phyloP scores from a whole-genome alignment of 352 stramenopile genomes.

The Hyaloperonospora brassicae region DNA sequence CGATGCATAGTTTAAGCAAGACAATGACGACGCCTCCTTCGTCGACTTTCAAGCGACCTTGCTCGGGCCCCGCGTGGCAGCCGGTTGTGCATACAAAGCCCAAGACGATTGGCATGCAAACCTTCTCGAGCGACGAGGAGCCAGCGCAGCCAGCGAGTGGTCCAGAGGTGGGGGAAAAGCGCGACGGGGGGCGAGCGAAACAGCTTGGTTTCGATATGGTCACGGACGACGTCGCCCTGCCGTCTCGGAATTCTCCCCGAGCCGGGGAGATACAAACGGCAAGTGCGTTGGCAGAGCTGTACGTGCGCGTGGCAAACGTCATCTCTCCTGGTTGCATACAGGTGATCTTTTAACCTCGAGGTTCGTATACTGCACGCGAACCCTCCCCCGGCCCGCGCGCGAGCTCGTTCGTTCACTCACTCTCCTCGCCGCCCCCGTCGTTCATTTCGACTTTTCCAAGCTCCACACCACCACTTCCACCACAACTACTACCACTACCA shows the following conservation, averaged over 20 bases:
- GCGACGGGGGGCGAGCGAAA: conserved; percentile 18
- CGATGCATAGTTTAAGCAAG: conserved; percentile 29
- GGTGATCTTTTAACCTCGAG: conserved; percentile 29
- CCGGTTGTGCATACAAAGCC: conserved; percentile 21
- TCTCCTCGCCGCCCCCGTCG: background rate
- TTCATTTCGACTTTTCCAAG: conserved; percentile 45
- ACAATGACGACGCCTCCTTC: conserved; percentile 20
- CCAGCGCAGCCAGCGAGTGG: conserved; percentile 28
- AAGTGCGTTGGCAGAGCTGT: conserved; percentile 13
- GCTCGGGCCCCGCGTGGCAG: conserved; percentile 20
- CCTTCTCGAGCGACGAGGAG: conserved; percentile 7
- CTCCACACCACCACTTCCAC: conserved; percentile 11
- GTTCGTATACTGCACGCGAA: conserved; percentile 30
- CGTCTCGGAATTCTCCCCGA: conserved; percentile 4
- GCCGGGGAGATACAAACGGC: conserved; percentile 1
- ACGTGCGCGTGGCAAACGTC: conserved; percentile 7
- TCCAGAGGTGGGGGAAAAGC: conserved; percentile 26
- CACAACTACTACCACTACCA: no score
- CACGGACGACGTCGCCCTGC: conserved; percentile 25
- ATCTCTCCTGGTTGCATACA: conserved; percentile 34
- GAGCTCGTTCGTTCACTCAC: conserved; percentile 3
- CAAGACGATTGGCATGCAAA: conserved; percentile 9
- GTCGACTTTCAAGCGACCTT: conserved; percentile 18
- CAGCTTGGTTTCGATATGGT: conserved; percentile 13
- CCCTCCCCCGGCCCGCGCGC: background rate